Percentiles rank a stretch among this genome's conserved stretches.
Conservation (phyloP, 805 yeast species). For the Wickerhamomyces bisporus region DNA sequence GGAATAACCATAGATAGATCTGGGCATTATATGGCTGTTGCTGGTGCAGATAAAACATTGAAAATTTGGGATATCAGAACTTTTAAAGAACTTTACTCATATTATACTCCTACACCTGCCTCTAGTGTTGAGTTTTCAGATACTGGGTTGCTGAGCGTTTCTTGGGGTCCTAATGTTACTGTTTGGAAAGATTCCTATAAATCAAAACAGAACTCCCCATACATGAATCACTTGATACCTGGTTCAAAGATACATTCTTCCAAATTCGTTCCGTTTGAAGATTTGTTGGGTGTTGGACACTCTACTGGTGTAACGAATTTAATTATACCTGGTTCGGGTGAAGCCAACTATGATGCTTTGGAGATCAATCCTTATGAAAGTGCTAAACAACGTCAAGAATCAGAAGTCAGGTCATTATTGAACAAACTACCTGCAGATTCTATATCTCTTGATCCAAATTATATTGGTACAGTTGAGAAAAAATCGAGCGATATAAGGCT, state of each 20-base stretch:
- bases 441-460: conserved; percentile 83
- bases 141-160: conserved; percentile 79
- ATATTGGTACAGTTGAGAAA: conserved; percentile 78
- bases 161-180: conserved; percentile 94
- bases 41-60: conserved; percentile 78
- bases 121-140: conserved; percentile 76
- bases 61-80: conserved; percentile 93
- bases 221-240: conserved; percentile 85
- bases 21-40: conserved; percentile 90
- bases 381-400: conserved; percentile 87
- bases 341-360: conserved; percentile 92
- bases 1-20: conserved; percentile 84
- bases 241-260: conserved; percentile 66
- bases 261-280: conserved; percentile 90
- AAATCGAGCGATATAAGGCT: conserved; percentile 59
- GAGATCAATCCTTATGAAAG: conserved; percentile 92
- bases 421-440: conserved; percentile 91
- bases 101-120: conserved; percentile 80
- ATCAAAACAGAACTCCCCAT: conserved; percentile 72
- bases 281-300: conserved; percentile 89
- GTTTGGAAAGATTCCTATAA: conserved; percentile 86
- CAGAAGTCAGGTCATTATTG: conserved; percentile 78
- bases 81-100: conserved; percentile 62
- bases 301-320: conserved; percentile 72
- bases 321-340: conserved; percentile 95